Evolutionary conservation across 768 basidiomycete genomes (phyloP).

Genomic region (Lentinula edodes): DNA sequence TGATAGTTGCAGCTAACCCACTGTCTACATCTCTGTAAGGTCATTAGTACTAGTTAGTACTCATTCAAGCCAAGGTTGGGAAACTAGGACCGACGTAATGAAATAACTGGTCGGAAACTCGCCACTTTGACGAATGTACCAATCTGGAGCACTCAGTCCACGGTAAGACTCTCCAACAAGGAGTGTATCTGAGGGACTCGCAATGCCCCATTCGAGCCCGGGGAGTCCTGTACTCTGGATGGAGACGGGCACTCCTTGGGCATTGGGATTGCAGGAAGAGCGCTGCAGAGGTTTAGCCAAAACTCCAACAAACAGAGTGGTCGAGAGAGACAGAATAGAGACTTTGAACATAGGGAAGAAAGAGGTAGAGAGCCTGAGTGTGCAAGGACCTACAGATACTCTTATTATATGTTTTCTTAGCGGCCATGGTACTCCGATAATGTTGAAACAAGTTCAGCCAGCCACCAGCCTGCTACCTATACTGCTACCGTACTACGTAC

Average conservation of each 20-base stretch:
- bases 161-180: not conserved
- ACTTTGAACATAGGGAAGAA: not conserved
- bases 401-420: not conserved
- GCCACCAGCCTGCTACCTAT: too few species aligned
- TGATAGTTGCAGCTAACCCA: not conserved
- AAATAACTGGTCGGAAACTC: not conserved
- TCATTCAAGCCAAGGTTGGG: not conserved
- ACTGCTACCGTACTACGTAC: too few species aligned
- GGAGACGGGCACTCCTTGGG: not conserved
- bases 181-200: not conserved
- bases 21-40: not conserved
- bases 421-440: not conserved
- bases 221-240: not conserved
- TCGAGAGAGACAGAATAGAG: not conserved
- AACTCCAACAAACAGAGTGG: not conserved
- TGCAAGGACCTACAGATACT: not conserved
- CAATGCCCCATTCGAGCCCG: conserved; percentile 2
- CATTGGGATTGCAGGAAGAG: conserved; percentile 1
- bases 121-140: conserved; percentile 2
- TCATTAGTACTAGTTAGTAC: not conserved
- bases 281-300: not conserved
- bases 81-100: not conserved
- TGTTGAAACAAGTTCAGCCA: not conserved
- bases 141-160: not conserved
- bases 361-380: not conserved